phyloP scores from a whole-genome alignment of 148 eudicot species.

The Beta vulgaris region DNA sequence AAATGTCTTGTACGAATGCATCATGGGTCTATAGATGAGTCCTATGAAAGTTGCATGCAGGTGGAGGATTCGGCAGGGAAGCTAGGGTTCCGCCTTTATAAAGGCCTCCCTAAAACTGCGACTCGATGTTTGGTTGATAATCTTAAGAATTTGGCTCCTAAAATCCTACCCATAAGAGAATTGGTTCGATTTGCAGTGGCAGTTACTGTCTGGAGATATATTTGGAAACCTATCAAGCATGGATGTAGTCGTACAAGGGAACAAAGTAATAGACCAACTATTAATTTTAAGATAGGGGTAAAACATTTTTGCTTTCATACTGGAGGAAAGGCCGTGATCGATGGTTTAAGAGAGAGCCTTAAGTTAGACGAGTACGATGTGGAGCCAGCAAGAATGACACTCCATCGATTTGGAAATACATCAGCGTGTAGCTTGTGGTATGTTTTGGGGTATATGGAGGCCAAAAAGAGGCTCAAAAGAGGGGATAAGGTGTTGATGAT shows the following conservation, averaged over 20 bases:
- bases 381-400: constrained; percentile 57
- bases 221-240: too few relatives aligned
- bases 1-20: constrained; percentile 62
- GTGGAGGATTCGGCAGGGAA: constrained; percentile 51
- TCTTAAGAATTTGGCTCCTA: constrained; percentile 50
- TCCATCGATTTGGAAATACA: constrained; percentile 54
- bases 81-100: constrained; percentile 54
- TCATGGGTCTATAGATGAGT: constrained; percentile 58
- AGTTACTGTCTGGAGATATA: constrained; percentile 1
- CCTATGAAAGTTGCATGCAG: constrained; percentile 56
- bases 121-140: constrained; percentile 54
- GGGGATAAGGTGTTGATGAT: constrained; percentile 50
- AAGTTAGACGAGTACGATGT: constrained; percentile 35
- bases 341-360: constrained; percentile 40
- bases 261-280: constrained; percentile 6
- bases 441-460: too few relatives aligned
- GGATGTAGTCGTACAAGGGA: neutral
- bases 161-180: constrained; percentile 49
- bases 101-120: constrained; percentile 56
- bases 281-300: constrained; percentile 43
- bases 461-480: constrained; percentile 44
- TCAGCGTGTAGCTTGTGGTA: constrained; percentile 57
- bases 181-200: constrained; percentile 32
- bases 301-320: constrained; percentile 55
- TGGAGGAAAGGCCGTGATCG: constrained; percentile 55